These are phyloP conservation scores for Hypoxylon cercidicola DNA, from an alignment of 495 filamentous ascomycete genomes.

Conservation along the genomic window DNA sequence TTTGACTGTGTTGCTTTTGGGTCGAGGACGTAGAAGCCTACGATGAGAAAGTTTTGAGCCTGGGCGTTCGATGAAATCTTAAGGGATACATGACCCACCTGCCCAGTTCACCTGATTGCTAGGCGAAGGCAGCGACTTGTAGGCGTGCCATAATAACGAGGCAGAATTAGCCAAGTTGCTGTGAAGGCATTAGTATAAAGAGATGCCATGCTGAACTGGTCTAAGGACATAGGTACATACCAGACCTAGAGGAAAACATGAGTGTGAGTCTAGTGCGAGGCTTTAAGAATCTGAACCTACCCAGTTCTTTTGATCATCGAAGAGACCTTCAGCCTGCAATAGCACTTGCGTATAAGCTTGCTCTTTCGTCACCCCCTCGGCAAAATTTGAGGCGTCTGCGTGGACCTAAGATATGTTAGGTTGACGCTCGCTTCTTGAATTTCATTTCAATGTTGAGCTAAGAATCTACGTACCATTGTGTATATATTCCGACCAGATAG, in stretches of 20 bases:
- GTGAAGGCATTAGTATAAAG: constrained; percentile 12
- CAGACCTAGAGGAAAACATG: constrained; percentile 26
- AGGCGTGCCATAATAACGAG: constrained; percentile 88
- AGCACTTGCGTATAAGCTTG: constrained; percentile 82
- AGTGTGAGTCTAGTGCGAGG: constrained; percentile 13
- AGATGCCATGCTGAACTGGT: neutral
- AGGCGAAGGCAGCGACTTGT: constrained; percentile 79
- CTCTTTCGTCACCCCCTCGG: constrained; percentile 70
- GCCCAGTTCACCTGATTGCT: constrained; percentile 85
- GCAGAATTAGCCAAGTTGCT: constrained; percentile 89
- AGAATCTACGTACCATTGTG: too few species aligned
- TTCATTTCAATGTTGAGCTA: too few species aligned
- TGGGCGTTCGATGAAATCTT: neutral
- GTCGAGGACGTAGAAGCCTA: constrained; percentile 84
- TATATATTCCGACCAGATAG: too few species aligned
- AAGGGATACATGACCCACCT: constrained; percentile 56
- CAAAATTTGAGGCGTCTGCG: constrained; percentile 85
- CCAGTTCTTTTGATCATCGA: constrained; percentile 88
- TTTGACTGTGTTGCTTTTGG: constrained; percentile 59
- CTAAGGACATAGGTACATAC: constrained; percentile 45
- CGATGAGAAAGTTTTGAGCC: constrained; percentile 9
- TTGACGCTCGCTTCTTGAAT: too few species aligned
- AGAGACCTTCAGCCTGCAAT: constrained; percentile 73
- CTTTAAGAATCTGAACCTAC: constrained; percentile 56
- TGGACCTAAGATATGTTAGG: constrained; percentile 71